Percentiles rank a stretch among this genome's conserved stretches.
Evolutionary conservation across 1,284 basidiomycete genomes (phyloP).

Genomic region (Cryptococcus sp.): DNA sequence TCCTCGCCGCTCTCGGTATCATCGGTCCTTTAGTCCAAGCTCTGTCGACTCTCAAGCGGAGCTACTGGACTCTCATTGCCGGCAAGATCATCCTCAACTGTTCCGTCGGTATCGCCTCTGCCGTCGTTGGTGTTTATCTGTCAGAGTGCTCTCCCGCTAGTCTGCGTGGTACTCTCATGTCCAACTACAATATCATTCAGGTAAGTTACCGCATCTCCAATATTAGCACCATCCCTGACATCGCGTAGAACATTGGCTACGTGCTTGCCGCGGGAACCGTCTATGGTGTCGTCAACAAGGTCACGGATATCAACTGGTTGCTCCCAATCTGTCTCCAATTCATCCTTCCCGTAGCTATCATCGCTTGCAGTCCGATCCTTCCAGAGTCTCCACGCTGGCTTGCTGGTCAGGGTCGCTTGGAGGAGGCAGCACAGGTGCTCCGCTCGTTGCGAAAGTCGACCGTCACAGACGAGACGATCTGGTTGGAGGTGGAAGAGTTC

Average conservation of each 20-base stretch:
- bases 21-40: slow-evolving; percentile 21
- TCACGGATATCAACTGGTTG: slow-evolving; percentile 8
- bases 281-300: slow-evolving; percentile 16
- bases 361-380: slow-evolving; percentile 25
- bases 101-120: slow-evolving; percentile 26
- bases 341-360: slow-evolving; percentile 14
- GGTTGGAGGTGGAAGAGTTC: background rate
- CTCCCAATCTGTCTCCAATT: slow-evolving; percentile 29
- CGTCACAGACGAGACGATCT: background rate
- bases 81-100: slow-evolving; percentile 32
- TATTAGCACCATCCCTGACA: slow-evolving; percentile 7
- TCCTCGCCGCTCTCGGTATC: slow-evolving; percentile 16
- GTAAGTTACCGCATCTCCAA: background rate
- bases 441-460: slow-evolving; percentile 2
- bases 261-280: slow-evolving; percentile 13
- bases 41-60: slow-evolving; percentile 14
- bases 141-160: slow-evolving; percentile 24
- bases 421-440: slow-evolving; percentile 35
- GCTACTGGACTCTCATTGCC: slow-evolving; percentile 19
- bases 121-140: slow-evolving; percentile 24
- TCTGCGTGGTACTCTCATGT: slow-evolving; percentile 23
- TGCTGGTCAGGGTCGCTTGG: slow-evolving; percentile 50
- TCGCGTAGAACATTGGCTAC: no score
- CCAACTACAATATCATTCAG: slow-evolving; percentile 24
- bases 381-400: slow-evolving; percentile 58